Evolutionary conservation across 768 basidiomycete species (phyloP).

Genomic region (Suillus variegatus): DNA sequence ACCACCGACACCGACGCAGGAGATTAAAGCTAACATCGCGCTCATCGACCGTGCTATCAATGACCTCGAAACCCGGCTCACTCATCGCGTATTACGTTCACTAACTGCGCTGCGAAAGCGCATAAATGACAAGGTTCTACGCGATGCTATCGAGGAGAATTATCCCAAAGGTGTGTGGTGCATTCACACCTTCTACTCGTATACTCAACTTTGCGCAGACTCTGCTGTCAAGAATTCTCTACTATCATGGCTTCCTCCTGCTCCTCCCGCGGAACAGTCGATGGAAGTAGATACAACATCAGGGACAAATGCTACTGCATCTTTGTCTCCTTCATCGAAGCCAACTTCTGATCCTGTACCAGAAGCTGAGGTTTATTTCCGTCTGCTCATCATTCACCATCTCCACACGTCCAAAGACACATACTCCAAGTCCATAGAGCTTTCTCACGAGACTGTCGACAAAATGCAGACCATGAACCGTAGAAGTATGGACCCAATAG

Average conservation of each 20-base stretch:
- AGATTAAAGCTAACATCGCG: constrained; percentile 79
- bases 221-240: constrained; percentile 55
- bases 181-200: neutral
- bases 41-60: constrained; percentile 79
- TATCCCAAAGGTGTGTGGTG: constrained; percentile 63
- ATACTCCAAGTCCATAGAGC: constrained; percentile 63
- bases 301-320: constrained; percentile 2
- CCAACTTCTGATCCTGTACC: constrained; percentile 53
- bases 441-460: constrained; percentile 72
- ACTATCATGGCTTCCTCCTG: constrained; percentile 63
- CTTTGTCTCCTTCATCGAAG: constrained; percentile 28
- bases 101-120: constrained; percentile 78
- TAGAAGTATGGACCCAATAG: constrained; percentile 56
- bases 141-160: constrained; percentile 66
- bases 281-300: constrained; percentile 80
- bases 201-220: constrained; percentile 41
- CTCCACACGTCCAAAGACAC: constrained; percentile 60
- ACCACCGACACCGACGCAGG: constrained; percentile 61
- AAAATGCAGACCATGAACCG: constrained; percentile 70
- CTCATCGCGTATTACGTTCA: constrained; percentile 83
- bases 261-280: constrained; percentile 41
- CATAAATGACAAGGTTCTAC: constrained; percentile 63
- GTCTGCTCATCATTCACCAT: constrained; percentile 80
- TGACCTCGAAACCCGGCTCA: constrained; percentile 93
- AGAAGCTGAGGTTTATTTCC: constrained; percentile 89